These are phyloP conservation scores for Cucurbita ficifolia DNA, from an alignment of 306 rosid species.

Conservation along the genomic window DNA sequence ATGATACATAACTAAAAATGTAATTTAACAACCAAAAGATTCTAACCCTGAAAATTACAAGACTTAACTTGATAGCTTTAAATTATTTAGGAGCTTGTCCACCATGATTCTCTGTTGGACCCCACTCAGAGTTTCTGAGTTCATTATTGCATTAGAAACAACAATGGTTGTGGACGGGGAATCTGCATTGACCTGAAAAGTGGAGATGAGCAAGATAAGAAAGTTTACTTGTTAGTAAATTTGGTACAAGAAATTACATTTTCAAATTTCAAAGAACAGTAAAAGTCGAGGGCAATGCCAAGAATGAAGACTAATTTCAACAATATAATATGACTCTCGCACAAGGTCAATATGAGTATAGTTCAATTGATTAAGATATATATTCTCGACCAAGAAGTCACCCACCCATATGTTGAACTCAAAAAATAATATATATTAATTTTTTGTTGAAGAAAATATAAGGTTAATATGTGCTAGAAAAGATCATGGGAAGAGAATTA, in stretches of 20 bases:
- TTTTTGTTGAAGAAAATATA: background rate
- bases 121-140: constrained; percentile 54
- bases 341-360: no score
- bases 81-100: constrained; percentile 55
- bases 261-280: background rate
- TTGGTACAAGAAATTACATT: background rate
- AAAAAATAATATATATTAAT: no score
- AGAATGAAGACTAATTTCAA: background rate
- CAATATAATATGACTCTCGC: no score
- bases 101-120: constrained; percentile 85
- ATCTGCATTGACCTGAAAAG: constrained; percentile 50
- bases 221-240: background rate
- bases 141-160: constrained; percentile 54
- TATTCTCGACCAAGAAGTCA: no score
- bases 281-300: background rate
- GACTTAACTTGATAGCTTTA: constrained; percentile 29
- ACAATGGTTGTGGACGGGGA: constrained; percentile 50
- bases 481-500: background rate
- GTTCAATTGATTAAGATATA: no score
- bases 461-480: background rate
- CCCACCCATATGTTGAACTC: no score
- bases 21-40: background rate
- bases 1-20: background rate
- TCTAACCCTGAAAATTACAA: background rate
- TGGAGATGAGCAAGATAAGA: background rate